Evolutionary conservation across 1,139 yeast genomes (phyloP).

Genomic region (Pichia sp.): DNA sequence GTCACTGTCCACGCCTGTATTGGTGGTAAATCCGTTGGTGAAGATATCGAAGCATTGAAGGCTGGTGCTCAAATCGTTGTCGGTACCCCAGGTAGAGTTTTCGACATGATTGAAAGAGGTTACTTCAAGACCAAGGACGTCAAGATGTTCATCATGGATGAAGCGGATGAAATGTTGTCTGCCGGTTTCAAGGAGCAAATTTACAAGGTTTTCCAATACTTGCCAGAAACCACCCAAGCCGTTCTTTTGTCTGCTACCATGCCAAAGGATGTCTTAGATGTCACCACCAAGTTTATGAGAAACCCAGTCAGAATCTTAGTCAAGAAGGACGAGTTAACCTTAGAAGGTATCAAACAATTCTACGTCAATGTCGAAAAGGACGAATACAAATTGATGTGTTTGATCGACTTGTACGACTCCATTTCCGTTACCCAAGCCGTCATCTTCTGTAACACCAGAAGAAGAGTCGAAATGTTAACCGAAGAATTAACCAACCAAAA

Average conservation of each 20-base stretch:
- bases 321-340: conserved; percentile 95
- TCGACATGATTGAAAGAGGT: conserved; percentile 95
- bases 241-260: conserved; percentile 95
- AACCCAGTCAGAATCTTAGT: conserved; percentile 96
- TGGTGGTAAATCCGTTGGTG: conserved; percentile 93
- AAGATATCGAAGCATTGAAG: conserved; percentile 88
- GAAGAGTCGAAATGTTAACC: conserved; percentile 93
- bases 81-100: conserved; percentile 99
- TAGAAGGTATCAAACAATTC: conserved; percentile 98
- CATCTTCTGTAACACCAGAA: conserved; percentile 98
- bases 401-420: conserved; percentile 95
- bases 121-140: conserved; percentile 82
- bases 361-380: conserved; percentile 92
- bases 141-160: conserved; percentile 97
- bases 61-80: conserved; percentile 94
- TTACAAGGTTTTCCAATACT: conserved; percentile 89
- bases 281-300: conserved; percentile 94
- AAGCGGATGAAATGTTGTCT: conserved; percentile 98
- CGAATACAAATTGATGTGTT: conserved; percentile 89
- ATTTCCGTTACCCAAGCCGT: conserved; percentile 98
- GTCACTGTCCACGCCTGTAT: conserved; percentile 96
- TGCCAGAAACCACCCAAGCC: conserved; percentile 94
- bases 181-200: conserved; percentile 98
- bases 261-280: conserved; percentile 96
- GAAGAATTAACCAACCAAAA: conserved; percentile 79